phyloP scores from a whole-genome alignment of 2,329 filamentous ascomycete species.

The Aureobasidium lini region DNA sequence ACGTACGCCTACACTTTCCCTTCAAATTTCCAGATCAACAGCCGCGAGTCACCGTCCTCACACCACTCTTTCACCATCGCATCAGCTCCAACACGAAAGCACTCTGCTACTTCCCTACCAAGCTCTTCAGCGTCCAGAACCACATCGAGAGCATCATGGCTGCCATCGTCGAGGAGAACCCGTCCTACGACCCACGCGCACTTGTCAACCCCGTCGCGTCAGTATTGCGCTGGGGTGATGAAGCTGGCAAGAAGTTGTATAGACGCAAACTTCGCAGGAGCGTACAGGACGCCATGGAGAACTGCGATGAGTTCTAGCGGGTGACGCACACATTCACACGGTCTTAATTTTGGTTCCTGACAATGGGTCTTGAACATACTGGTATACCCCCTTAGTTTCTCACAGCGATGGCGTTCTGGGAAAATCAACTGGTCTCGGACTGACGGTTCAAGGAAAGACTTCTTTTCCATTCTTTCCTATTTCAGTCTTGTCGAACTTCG shows the following conservation, averaged over 20 bases:
- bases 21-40: conserved; percentile 82
- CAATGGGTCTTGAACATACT: neutral
- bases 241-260: conserved; percentile 76
- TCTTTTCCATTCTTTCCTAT: neutral
- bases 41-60: conserved; percentile 74
- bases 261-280: conserved; percentile 72
- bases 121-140: conserved; percentile 66
- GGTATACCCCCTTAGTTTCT: neutral
- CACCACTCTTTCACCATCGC: conserved; percentile 78
- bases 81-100: conserved; percentile 67
- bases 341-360: too few relatives aligned
- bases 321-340: too few relatives aligned
- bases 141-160: conserved; percentile 80
- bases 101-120: conserved; percentile 70
- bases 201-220: conserved; percentile 80
- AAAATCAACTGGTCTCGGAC: neutral
- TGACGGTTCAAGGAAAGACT: neutral
- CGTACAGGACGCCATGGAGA: conserved; percentile 51
- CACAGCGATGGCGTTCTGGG: conserved; percentile 5
- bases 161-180: conserved; percentile 77
- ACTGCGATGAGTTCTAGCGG: neutral
- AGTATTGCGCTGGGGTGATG: conserved; percentile 75
- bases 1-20: conserved; percentile 71
- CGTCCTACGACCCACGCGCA: conserved; percentile 83
- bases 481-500: too few relatives aligned